Percentiles rank a stretch among this genome's conserved stretches.
Evolutionary conservation across 1,139 yeast species (phyloP).

Genomic region (Yarrowia galli): DNA sequence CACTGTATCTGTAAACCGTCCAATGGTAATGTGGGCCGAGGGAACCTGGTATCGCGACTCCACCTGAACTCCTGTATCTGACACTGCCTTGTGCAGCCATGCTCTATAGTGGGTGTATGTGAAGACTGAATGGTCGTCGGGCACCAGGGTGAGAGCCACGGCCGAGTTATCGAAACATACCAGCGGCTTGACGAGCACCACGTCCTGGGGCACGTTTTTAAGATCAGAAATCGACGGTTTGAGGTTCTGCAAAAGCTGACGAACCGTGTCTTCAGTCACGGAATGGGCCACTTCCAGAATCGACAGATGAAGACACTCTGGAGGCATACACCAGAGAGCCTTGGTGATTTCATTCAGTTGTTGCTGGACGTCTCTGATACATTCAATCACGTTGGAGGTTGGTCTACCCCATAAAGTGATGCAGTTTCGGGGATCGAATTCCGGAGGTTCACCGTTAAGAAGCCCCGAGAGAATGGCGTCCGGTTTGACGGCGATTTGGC

Average conservation of each 20-base stretch:
- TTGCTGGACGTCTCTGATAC: constrained; percentile 42
- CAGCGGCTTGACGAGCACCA: constrained; percentile 43
- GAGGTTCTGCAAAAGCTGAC: constrained; percentile 36
- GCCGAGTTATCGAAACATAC: constrained; percentile 45
- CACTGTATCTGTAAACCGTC: constrained; percentile 44
- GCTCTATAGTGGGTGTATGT: constrained; percentile 43
- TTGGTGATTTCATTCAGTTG: constrained; percentile 39
- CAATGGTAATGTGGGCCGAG: constrained; percentile 46
- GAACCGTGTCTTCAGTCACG: constrained; percentile 36
- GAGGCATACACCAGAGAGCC: constrained; percentile 45
- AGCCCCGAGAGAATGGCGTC: constrained; percentile 22
- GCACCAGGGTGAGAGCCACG: constrained; percentile 46
- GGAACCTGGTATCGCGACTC: constrained; percentile 45
- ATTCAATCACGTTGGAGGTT: constrained; percentile 42
- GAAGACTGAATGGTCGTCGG: constrained; percentile 40
- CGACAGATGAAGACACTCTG: constrained; percentile 45
- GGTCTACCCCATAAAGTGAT: constrained; percentile 46
- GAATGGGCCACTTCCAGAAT: constrained; percentile 46
- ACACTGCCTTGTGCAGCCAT: constrained; percentile 40
- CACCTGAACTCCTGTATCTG: constrained; percentile 40
- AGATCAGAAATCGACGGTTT: constrained; percentile 36
- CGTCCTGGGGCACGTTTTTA: constrained; percentile 40
- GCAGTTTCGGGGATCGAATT: constrained; percentile 45
- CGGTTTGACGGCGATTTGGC: constrained; percentile 18
- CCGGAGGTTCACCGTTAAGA: constrained; percentile 31